A percentile compares a stretch with the other conserved stretches of the same genome.
Conservation (phyloP, 139 green algal genomes). For the Chlorella sp. region DNA sequence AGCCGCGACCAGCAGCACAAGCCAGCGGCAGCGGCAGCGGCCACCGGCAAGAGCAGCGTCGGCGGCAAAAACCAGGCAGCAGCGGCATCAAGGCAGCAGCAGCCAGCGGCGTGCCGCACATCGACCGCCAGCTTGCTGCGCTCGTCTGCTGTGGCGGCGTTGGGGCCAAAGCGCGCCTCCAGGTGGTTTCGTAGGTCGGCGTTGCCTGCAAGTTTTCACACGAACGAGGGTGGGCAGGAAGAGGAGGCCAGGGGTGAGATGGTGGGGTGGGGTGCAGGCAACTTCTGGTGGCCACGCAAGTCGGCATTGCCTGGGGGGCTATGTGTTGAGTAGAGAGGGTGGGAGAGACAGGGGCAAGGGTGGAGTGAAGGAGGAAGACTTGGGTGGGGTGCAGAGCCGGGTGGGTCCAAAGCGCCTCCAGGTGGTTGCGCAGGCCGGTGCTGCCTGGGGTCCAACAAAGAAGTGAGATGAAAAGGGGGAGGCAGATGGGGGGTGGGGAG, state of each 20-base stretch:
- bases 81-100: neutral
- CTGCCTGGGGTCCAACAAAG: slow-evolving; percentile 42
- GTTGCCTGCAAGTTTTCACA: slow-evolving; percentile 46
- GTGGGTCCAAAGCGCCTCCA: slow-evolving; percentile 54
- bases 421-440: slow-evolving; percentile 68
- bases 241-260: neutral
- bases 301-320: too few relatives aligned
- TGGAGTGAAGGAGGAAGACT: too few relatives aligned
- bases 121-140: slow-evolving; percentile 74
- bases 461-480: too few relatives aligned
- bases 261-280: too few relatives aligned
- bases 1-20: neutral
- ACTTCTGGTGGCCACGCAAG: too few relatives aligned
- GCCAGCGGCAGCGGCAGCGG: neutral
- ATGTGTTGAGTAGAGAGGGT: too few relatives aligned
- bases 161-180: slow-evolving; percentile 41
- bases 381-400: too few relatives aligned
- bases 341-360: too few relatives aligned
- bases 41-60: neutral
- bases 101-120: slow-evolving; percentile 19
- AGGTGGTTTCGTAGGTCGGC: slow-evolving; percentile 73
- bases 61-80: neutral
- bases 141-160: slow-evolving; percentile 52
- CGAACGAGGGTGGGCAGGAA: neutral
- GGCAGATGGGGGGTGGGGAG: too few relatives aligned